Percentiles rank a stretch among this genome's conserved stretches.
Conservation (phyloP, 2,329 filamentous ascomycete genomes). For the Botrytis tulipae region DNA sequence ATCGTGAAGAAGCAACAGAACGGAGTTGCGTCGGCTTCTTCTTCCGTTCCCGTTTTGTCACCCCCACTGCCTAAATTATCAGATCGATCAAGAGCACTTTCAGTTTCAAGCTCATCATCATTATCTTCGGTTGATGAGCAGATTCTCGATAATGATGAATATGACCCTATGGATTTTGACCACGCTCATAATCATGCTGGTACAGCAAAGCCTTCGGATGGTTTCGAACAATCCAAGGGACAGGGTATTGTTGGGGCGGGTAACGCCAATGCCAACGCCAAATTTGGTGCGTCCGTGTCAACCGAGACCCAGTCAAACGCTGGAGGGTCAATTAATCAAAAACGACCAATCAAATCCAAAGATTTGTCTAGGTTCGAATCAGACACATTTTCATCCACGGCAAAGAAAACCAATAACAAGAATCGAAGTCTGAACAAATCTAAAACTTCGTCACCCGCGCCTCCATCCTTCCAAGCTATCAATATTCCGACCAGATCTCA, state of each 20-base stretch:
- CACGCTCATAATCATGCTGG: slow-evolving; percentile 19
- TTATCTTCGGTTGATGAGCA: slow-evolving; percentile 41
- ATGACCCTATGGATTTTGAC: slow-evolving; percentile 21
- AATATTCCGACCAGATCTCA: slow-evolving; percentile 22
- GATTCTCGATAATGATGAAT: slow-evolving; percentile 27
- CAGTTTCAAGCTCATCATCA: slow-evolving; percentile 40
- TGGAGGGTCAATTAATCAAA: slow-evolving; percentile 25
- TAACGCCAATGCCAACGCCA: slow-evolving; percentile 29
- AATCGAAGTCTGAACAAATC: slow-evolving; percentile 15
- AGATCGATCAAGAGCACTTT: slow-evolving; percentile 28
- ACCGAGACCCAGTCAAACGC: slow-evolving; percentile 32
- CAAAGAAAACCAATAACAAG: slow-evolving; percentile 20
- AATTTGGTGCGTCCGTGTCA: slow-evolving; percentile 29
- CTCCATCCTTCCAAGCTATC: slow-evolving; percentile 25
- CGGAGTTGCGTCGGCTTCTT: slow-evolving; percentile 12
- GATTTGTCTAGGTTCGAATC: slow-evolving; percentile 32
- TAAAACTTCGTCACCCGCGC: slow-evolving; percentile 23
- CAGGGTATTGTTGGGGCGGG: slow-evolving; percentile 15
- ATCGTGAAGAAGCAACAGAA: slow-evolving; percentile 16
- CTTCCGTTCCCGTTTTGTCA: slow-evolving; percentile 1
- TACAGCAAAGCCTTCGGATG: slow-evolving; percentile 14
- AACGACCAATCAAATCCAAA: slow-evolving; percentile 32
- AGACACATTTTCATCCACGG: slow-evolving; percentile 32
- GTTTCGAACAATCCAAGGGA: slow-evolving; percentile 15
- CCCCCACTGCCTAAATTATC: slow-evolving; percentile 13